A percentile compares a stretch with the other conserved stretches of the same genome.
These are phyloP conservation scores for Jatropha curcas DNA, from an alignment of 345 rosid species.

Conservation along the genomic window DNA sequence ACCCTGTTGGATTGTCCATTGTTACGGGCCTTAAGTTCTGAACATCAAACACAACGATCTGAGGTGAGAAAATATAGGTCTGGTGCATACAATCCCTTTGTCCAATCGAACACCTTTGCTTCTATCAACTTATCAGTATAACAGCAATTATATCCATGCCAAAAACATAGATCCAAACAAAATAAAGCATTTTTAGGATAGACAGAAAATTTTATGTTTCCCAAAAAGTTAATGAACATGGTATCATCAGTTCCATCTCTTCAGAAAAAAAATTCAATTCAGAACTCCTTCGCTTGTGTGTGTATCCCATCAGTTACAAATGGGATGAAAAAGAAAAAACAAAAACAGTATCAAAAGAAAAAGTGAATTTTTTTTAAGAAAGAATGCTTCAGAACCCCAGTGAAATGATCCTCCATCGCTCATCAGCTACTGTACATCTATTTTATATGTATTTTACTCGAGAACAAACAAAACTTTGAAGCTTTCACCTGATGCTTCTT, in stretches of 20 bases:
- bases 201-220: not conserved
- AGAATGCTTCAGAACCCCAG: slow-evolving; percentile 20
- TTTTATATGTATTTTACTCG: slow-evolving; percentile 7
- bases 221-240: not conserved
- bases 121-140: no score
- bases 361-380: slow-evolving; percentile 8
- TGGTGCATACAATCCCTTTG: not conserved
- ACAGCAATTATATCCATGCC: not conserved
- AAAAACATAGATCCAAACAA: not conserved
- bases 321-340: not conserved
- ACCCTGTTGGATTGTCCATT: no score
- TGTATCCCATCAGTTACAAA: slow-evolving; percentile 9
- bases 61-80: not conserved
- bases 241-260: not conserved
- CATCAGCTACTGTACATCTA: slow-evolving; percentile 25
- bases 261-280: slow-evolving; percentile 6
- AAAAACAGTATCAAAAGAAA: not conserved
- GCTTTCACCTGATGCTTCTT: slow-evolving; percentile 31
- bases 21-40: no score
- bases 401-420: slow-evolving; percentile 18
- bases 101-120: no score
- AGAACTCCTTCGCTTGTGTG: slow-evolving; percentile 17
- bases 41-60: no score
- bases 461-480: slow-evolving; percentile 45
- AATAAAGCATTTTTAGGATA: not conserved